These are phyloP conservation scores for Termitomyces sp. DNA, from an alignment of 768 basidiomycete species.

Conservation along the genomic window DNA sequence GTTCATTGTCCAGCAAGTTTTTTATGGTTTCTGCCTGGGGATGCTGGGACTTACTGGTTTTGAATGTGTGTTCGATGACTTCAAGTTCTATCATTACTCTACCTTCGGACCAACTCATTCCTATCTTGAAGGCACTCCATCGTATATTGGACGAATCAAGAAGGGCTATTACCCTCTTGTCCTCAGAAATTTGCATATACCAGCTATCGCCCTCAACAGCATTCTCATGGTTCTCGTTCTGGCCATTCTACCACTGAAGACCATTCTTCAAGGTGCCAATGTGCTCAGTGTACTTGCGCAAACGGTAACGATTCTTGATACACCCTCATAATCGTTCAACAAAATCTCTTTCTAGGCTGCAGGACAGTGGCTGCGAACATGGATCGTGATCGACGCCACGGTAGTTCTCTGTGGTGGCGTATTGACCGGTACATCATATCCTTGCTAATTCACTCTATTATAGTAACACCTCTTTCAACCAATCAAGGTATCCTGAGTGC, in stretches of 20 bases:
- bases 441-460: constrained; percentile 1
- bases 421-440: constrained; percentile 45
- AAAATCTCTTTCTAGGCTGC: constrained; percentile 43
- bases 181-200: constrained; percentile 60
- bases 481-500: constrained; percentile 54
- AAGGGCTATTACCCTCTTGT: constrained; percentile 52
- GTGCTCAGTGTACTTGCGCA: constrained; percentile 61
- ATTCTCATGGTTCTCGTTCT: constrained; percentile 56
- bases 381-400: too few species aligned
- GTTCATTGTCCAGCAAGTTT: constrained; percentile 45
- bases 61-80: constrained; percentile 43
- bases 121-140: constrained; percentile 48
- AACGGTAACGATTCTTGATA: constrained; percentile 28
- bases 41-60: constrained; percentile 73
- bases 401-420: constrained; percentile 70
- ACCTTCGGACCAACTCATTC: too few species aligned
- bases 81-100: too few species aligned
- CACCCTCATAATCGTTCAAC: too few species aligned
- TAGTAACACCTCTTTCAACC: not conserved
- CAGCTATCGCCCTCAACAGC: constrained; percentile 53
- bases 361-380: constrained; percentile 64
- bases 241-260: constrained; percentile 51
- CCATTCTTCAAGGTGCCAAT: constrained; percentile 48
- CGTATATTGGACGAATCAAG: constrained; percentile 61
- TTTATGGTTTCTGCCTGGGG: constrained; percentile 64